Percentiles rank a stretch among this genome's conserved stretches.
Conservation (phyloP, 2,329 filamentous ascomycete species). For the Penicillium olsonii region DNA sequence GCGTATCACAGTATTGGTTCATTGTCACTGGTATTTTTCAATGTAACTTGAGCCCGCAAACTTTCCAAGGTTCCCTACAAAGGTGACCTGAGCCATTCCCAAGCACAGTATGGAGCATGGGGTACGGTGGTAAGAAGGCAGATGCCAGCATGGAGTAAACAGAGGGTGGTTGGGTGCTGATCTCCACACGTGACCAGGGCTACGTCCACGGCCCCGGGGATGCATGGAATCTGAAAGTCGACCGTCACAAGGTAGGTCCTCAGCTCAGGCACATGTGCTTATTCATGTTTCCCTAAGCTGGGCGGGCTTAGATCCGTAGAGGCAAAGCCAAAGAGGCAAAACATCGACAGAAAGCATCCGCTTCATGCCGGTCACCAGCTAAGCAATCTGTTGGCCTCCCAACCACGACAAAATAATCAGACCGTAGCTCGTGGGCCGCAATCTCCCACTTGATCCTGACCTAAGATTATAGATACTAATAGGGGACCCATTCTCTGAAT, state of each 20-base stretch:
- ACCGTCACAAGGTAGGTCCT: not conserved
- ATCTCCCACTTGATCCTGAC: not conserved
- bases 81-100: too few relatives aligned
- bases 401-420: not conserved
- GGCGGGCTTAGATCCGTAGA: not conserved
- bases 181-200: too few relatives aligned
- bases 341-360: not conserved
- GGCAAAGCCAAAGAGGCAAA: not conserved
- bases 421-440: not conserved
- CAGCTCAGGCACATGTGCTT: not conserved
- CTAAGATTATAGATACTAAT: not conserved
- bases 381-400: not conserved
- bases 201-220: too few relatives aligned
- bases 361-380: not conserved
- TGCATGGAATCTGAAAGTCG: too few relatives aligned
- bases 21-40: too few relatives aligned
- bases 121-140: too few relatives aligned
- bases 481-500: not conserved
- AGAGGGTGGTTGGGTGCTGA: too few relatives aligned
- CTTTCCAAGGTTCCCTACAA: too few relatives aligned
- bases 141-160: too few relatives aligned
- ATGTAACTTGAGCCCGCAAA: too few relatives aligned
- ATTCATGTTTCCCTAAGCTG: not conserved
- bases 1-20: too few relatives aligned
- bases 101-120: too few relatives aligned